Percentiles rank a stretch among this genome's conserved stretches.
Conservation (phyloP, 192 early-diverging fungal species). For the Backusella tarrabulga region DNA sequence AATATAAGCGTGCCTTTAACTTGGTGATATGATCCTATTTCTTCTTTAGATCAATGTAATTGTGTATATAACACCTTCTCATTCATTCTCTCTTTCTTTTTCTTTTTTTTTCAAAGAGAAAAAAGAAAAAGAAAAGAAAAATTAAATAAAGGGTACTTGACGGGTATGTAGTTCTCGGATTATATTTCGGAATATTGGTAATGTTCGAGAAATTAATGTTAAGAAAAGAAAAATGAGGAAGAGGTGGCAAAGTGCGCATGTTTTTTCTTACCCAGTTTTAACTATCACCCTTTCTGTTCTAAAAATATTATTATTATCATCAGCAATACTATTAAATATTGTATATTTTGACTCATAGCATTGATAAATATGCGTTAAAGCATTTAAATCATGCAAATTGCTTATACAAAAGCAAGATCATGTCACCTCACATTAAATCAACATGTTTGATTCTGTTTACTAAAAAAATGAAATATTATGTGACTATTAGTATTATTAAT, state of each 20-base stretch:
- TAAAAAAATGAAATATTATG: background rate
- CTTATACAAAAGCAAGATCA: background rate
- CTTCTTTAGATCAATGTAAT: background rate
- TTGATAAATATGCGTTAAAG: background rate
- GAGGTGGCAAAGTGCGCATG: background rate
- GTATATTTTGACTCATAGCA: background rate
- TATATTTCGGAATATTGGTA: background rate
- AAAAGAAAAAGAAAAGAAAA: background rate
- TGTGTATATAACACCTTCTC: background rate
- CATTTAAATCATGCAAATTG: background rate
- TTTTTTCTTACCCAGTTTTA: background rate
- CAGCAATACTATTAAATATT: background rate
- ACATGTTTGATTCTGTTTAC: background rate
- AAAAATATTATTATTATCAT: background rate
- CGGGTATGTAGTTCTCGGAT: background rate
- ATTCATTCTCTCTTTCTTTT: background rate
- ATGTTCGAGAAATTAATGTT: background rate
- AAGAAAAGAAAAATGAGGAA: background rate
- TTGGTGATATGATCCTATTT: background rate
- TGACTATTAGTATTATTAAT: too few relatives aligned
- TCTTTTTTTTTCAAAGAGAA: background rate
- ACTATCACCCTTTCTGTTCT: background rate
- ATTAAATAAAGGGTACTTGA: background rate
- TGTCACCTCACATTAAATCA: background rate
- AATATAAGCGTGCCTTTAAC: background rate